Evolutionary conservation across 805 yeast genomes (phyloP).

Genomic region (Candida palmyrensis): DNA sequence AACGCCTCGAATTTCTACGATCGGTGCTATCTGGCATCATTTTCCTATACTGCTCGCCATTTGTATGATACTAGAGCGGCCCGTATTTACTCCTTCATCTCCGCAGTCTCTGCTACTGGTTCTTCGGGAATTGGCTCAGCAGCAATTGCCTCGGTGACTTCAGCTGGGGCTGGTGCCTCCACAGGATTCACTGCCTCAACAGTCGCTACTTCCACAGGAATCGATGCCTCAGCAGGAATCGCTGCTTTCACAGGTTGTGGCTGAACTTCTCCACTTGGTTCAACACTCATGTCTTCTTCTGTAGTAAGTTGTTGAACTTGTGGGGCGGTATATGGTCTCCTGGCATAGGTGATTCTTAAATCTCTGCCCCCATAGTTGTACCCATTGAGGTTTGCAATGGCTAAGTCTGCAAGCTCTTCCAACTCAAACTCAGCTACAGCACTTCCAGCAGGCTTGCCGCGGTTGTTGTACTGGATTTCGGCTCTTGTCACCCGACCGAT

Average conservation of each 20-base stretch:
- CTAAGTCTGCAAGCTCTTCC: slow-evolving; percentile 63
- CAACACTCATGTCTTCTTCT: not conserved
- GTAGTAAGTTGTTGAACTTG: not conserved
- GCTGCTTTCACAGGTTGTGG: not conserved
- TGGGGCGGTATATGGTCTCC: slow-evolving; percentile 10
- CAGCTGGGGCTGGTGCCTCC: slow-evolving; percentile 6
- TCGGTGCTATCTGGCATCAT: no score
- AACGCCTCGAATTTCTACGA: no score
- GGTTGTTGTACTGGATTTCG: slow-evolving; percentile 55
- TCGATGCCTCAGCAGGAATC: slow-evolving; percentile 1
- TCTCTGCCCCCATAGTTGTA: slow-evolving; percentile 84
- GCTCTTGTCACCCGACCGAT: slow-evolving; percentile 74
- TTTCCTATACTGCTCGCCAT: no score
- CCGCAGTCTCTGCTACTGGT: no score
- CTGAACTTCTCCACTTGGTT: not conserved
- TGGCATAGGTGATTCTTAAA: slow-evolving; percentile 64
- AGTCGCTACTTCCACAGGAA: not conserved
- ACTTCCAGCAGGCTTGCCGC: slow-evolving; percentile 70
- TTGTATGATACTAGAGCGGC: no score
- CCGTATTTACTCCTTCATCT: no score
- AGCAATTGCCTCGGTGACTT: slow-evolving; percentile 3
- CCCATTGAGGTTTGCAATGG: slow-evolving; percentile 68
- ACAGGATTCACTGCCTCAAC: slow-evolving; percentile 2
- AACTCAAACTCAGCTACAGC: slow-evolving; percentile 80
- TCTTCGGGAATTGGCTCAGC: not conserved